Conservation (phyloP, 2,329 filamentous ascomycete species). For the Verticillium nonalfalfae region DNA sequence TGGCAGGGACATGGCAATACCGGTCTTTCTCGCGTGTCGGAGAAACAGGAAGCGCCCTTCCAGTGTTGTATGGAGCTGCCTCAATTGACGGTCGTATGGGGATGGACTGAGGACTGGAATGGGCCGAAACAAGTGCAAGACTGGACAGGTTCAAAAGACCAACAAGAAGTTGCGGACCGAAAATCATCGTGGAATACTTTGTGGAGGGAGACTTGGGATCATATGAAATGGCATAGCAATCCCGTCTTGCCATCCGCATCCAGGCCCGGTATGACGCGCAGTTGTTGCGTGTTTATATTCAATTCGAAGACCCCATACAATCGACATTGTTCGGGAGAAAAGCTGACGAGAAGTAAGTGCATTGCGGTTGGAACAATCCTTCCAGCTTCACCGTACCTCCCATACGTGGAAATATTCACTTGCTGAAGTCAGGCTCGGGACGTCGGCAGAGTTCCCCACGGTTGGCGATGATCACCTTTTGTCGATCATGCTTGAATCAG, state of each 20-base stretch:
- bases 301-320: background rate
- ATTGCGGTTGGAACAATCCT: background rate
- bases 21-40: conserved; percentile 14
- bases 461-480: background rate
- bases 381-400: background rate
- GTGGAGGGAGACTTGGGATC: background rate
- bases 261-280: too few species aligned
- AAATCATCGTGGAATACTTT: background rate
- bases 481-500: background rate
- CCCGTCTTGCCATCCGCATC: too few species aligned
- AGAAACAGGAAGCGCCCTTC: conserved; percentile 4
- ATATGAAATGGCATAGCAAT: too few species aligned
- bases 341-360: background rate
- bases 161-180: background rate
- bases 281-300: too few species aligned
- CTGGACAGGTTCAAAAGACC: background rate
- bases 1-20: conserved; percentile 7
- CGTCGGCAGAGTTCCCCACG: background rate
- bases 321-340: background rate
- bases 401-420: background rate
- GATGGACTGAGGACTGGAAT: background rate
- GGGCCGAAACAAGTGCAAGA: background rate
- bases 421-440: background rate
- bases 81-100: conserved; percentile 4
- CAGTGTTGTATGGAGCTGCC: conserved; percentile 5